Evolutionary conservation across 2,329 filamentous ascomycete species (phyloP).

Genomic region (Juglanconis oblonga): DNA sequence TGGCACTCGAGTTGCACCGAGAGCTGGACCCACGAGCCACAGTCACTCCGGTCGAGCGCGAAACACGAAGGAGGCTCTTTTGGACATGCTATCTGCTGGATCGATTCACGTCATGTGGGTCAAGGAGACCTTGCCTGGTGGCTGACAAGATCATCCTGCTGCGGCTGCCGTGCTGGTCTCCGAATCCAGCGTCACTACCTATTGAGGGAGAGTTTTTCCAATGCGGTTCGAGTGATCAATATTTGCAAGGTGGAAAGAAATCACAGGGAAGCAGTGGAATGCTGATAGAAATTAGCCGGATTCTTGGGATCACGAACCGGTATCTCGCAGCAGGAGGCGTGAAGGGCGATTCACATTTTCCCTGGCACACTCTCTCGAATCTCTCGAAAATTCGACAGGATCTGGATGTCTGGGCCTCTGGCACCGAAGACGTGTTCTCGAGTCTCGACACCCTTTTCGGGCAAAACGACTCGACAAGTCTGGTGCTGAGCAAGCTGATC

Average conservation of each 20-base stretch:
- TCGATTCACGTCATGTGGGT: constrained; percentile 77
- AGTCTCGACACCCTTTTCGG: constrained; percentile 73
- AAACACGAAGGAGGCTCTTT: constrained; percentile 76
- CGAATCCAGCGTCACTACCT: constrained; percentile 56
- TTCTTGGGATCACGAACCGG: constrained; percentile 77
- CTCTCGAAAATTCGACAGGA: constrained; percentile 84
- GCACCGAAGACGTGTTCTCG: constrained; percentile 75
- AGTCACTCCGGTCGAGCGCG: constrained; percentile 66
- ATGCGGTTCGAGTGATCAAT: constrained; percentile 72
- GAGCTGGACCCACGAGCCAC: constrained; percentile 65
- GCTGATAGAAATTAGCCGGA: constrained; percentile 80
- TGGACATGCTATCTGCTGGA: constrained; percentile 89
- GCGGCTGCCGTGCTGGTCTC: constrained; percentile 71
- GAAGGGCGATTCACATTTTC: constrained; percentile 86
- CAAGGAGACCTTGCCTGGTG: constrained; percentile 76
- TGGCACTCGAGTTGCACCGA: constrained; percentile 76
- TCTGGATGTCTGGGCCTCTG: constrained; percentile 79
- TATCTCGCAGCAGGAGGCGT: constrained; percentile 84
- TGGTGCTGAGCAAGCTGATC: constrained; percentile 80
- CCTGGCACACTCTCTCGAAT: constrained; percentile 83
- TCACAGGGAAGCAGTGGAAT: constrained; percentile 74
- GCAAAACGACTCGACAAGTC: constrained; percentile 71
- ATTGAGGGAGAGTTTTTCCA: constrained; percentile 81
- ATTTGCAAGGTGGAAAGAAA: constrained; percentile 67
- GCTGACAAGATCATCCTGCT: constrained; percentile 74